Percentiles rank a stretch among this genome's conserved stretches.
Evolutionary conservation across 176 grass and related monocot genomes (phyloP).

Genomic region (Melocanna baccifera): DNA sequence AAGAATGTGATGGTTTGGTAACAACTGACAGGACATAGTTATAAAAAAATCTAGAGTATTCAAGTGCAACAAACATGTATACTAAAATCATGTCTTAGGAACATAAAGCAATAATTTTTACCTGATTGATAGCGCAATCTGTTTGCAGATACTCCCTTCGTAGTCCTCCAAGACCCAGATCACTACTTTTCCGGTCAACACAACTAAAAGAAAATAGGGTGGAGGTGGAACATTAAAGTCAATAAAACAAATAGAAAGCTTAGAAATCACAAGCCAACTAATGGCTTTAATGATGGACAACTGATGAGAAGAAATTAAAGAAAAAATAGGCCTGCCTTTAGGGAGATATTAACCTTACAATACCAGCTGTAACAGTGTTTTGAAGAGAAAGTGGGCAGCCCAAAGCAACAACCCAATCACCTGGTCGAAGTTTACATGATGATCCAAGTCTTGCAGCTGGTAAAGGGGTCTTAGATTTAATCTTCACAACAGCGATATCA

Average conservation of each 20-base stretch:
- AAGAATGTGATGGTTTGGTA: neutral
- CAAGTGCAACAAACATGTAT: neutral
- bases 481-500: conserved; percentile 84
- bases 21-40: neutral
- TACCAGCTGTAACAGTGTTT: conserved; percentile 94
- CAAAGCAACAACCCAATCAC: conserved; percentile 78
- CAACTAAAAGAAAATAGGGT: conserved; percentile 51
- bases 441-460: conserved; percentile 71
- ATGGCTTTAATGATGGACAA: neutral
- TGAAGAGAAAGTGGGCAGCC: conserved; percentile 76
- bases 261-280: neutral
- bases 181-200: conserved; percentile 90
- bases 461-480: conserved; percentile 71
- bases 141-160: conserved; percentile 87
- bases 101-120: conserved; percentile 6
- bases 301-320: conserved; percentile 5
- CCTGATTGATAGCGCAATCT: conserved; percentile 85
- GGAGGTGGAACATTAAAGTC: neutral
- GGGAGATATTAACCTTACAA: conserved; percentile 62
- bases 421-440: conserved; percentile 60
- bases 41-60: neutral
- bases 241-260: conserved; percentile 15
- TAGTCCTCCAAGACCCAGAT: conserved; percentile 75
- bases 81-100: neutral
- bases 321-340: neutral